Evolutionary conservation across 139 green algal species (phyloP).

Genomic region (Cymbomonas tetramitiformis): DNA sequence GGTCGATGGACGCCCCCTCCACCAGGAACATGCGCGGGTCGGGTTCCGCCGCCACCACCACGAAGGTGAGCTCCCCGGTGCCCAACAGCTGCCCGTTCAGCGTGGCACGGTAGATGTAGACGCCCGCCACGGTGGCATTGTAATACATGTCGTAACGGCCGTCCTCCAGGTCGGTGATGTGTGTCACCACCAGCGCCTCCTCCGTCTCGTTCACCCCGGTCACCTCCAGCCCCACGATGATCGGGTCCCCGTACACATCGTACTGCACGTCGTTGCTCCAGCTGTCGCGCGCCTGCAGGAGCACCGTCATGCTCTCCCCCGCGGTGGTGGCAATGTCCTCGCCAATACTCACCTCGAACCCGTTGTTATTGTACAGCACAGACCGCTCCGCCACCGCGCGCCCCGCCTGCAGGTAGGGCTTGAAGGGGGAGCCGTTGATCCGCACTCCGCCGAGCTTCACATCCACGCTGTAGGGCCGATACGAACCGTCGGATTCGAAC

Average conservation of each 20-base stretch:
- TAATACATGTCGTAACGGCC: constrained; percentile 11
- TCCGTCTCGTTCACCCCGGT: background rate
- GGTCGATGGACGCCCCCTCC: background rate
- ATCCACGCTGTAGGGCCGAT: no score
- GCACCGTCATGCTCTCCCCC: no score
- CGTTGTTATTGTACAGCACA: no score
- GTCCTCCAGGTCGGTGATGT: background rate
- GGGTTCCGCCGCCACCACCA: background rate
- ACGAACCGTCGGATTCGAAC: no score
- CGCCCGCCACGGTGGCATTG: background rate
- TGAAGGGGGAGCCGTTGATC: constrained; percentile 7
- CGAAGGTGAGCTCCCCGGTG: background rate
- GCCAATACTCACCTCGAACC: no score
- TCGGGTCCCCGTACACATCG: background rate
- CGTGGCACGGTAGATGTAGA: background rate
- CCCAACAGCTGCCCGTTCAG: background rate
- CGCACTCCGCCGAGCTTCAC: no score
- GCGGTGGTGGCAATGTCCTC: no score
- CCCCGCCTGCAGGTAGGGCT: no score
- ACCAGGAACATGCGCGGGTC: background rate
- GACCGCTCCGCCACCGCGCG: no score
- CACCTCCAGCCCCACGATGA: background rate
- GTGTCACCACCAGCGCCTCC: background rate
- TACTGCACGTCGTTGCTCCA: constrained; percentile 10
- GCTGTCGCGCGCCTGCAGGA: constrained; percentile 5